phyloP scores from a whole-genome alignment of 1,139 yeast genomes.

The Suhomyces maxii region DNA sequence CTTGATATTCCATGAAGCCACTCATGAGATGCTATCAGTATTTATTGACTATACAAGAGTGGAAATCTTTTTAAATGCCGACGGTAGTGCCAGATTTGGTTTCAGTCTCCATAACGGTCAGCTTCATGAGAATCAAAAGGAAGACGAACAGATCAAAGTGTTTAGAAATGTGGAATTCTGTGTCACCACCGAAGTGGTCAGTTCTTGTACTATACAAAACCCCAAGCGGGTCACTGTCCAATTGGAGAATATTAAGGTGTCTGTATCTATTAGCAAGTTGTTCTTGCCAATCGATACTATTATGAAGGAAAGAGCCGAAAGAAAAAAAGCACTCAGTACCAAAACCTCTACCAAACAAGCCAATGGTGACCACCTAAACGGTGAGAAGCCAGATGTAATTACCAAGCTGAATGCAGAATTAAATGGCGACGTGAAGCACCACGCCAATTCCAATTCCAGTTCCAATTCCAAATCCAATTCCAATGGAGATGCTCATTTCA shows the following conservation, averaged over 20 bases:
- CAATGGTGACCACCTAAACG: too few relatives aligned
- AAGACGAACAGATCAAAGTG: slow-evolving; percentile 18
- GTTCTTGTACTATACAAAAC: slow-evolving; percentile 22
- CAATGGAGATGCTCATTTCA: slow-evolving; percentile 3
- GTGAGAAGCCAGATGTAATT: too few relatives aligned
- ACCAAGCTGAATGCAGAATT: neutral
- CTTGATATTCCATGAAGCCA: slow-evolving; percentile 20
- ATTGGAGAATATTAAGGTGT: slow-evolving; percentile 21
- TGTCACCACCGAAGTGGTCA: slow-evolving; percentile 26
- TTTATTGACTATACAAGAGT: slow-evolving; percentile 34
- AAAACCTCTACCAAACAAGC: too few relatives aligned
- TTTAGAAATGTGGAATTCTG: slow-evolving; percentile 35
- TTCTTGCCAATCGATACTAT: slow-evolving; percentile 25
- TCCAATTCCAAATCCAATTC: too few relatives aligned
- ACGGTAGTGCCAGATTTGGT: slow-evolving; percentile 24
- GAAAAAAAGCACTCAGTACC: neutral
- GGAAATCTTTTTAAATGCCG: slow-evolving; percentile 22
- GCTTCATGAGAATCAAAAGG: slow-evolving; percentile 21
- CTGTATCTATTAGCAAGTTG: slow-evolving; percentile 27
- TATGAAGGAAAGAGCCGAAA: neutral
- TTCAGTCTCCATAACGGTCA: slow-evolving; percentile 34
- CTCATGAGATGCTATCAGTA: slow-evolving; percentile 18
- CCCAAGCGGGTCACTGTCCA: slow-evolving; percentile 12
- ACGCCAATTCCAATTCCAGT: too few relatives aligned
- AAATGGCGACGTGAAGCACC: neutral